These are phyloP conservation scores for Juncus effusus DNA, from an alignment of 176 grass and related monocot genomes.

Conservation along the genomic window DNA sequence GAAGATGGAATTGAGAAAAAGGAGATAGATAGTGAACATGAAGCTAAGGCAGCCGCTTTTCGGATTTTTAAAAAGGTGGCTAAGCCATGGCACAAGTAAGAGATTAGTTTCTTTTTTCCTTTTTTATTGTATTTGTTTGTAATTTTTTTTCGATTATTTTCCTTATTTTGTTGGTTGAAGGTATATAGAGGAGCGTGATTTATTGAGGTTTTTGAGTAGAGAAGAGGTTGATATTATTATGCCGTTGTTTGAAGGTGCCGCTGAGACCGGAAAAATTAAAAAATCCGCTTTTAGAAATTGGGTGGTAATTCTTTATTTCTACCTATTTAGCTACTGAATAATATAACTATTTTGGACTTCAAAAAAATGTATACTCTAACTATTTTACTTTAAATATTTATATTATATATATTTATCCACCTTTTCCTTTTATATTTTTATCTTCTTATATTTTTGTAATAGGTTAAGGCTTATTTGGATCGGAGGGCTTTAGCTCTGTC, in stretches of 20 bases:
- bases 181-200: slow-evolving; percentile 75
- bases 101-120: neutral
- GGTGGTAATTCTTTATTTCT: slow-evolving; percentile 63
- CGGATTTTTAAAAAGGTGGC: slow-evolving; percentile 90
- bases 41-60: slow-evolving; percentile 60
- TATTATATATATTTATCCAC: neutral
- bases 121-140: neutral
- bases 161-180: slow-evolving; percentile 30
- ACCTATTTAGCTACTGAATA: neutral
- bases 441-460: neutral
- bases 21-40: slow-evolving; percentile 74
- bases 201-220: slow-evolving; percentile 78
- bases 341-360: too few species aligned
- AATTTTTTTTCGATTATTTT: slow-evolving; percentile 6
- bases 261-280: slow-evolving; percentile 66
- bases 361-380: too few species aligned
- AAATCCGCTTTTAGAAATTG: slow-evolving; percentile 89
- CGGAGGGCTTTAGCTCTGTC: slow-evolving; percentile 87
- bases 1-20: slow-evolving; percentile 60
- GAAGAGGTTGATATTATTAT: slow-evolving; percentile 59
- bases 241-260: slow-evolving; percentile 89
- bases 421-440: too few species aligned
- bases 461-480: slow-evolving; percentile 71
- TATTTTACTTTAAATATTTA: neutral
- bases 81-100: slow-evolving; percentile 22